Evolutionary conservation across 305 asterid genomes (phyloP).

Genomic region (Rubia tinctorum): DNA sequence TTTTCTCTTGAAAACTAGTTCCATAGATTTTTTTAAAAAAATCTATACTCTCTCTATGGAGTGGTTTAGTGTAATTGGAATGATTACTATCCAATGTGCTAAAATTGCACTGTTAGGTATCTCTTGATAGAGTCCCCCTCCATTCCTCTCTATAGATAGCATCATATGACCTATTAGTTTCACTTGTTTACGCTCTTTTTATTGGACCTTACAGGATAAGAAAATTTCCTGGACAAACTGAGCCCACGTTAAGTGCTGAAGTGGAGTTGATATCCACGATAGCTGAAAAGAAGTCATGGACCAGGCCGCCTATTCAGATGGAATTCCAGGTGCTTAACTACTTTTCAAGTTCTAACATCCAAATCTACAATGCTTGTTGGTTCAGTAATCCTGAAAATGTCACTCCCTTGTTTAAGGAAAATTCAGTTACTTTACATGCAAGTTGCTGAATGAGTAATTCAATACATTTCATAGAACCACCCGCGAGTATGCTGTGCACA

Average conservation of each 20-base stretch:
- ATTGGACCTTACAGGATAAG: slow-evolving; percentile 62
- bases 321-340: slow-evolving; percentile 78
- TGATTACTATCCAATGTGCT: background rate
- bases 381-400: too few species aligned
- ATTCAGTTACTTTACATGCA: background rate
- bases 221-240: slow-evolving; percentile 99
- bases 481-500: background rate
- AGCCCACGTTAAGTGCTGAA: slow-evolving; percentile 98
- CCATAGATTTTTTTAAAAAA: background rate
- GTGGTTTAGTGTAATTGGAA: background rate
- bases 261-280: slow-evolving; percentile 95
- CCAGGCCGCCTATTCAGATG: slow-evolving; percentile 99
- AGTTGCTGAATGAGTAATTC: background rate
- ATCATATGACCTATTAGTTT: background rate
- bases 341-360: background rate
- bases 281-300: slow-evolving; percentile 94
- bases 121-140: background rate
- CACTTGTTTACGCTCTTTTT: background rate
- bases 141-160: background rate
- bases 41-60: background rate
- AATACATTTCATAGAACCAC: background rate
- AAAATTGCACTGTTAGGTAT: background rate
- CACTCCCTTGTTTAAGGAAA: too few species aligned
- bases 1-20: background rate
- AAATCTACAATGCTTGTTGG: background rate